Evolutionary conservation across 2,329 filamentous ascomycete genomes (phyloP).

Genomic region (Pestalotiopsis sp.): DNA sequence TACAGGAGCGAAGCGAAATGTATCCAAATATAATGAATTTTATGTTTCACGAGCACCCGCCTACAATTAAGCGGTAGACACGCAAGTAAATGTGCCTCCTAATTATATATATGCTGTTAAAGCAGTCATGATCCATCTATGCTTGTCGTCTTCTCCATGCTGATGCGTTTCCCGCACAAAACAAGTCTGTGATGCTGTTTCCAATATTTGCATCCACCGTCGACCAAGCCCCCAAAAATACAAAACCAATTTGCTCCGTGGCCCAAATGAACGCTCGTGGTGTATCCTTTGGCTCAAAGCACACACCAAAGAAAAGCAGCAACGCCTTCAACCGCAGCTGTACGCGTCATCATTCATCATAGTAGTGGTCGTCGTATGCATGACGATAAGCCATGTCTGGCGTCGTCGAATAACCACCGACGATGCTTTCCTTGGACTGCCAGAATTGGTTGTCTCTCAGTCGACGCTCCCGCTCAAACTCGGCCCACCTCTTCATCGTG

Average conservation of each 20-base stretch:
- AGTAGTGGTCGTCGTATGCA: conserved; percentile 58
- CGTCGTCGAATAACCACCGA: conserved; percentile 47
- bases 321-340: conserved; percentile 18
- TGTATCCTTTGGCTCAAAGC: neutral
- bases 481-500: conserved; percentile 98
- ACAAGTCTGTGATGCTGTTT: conserved; percentile 2
- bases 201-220: neutral
- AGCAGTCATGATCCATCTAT: neutral
- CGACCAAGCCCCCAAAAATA: neutral
- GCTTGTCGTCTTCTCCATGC: neutral
- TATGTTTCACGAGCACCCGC: neutral
- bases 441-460: conserved; percentile 49
- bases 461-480: conserved; percentile 78
- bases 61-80: neutral
- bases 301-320: neutral
- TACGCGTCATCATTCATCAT: conserved; percentile 58
- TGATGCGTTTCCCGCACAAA: neutral
- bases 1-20: neutral
- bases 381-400: conserved; percentile 35
- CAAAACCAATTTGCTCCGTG: neutral
- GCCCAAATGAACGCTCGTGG: conserved; percentile 6
- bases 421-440: conserved; percentile 56
- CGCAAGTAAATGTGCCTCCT: neutral
- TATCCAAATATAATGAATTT: neutral
- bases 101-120: conserved; percentile 4